phyloP scores from a whole-genome alignment of 129 eudicot species.

The Oenanthe sinensis region DNA sequence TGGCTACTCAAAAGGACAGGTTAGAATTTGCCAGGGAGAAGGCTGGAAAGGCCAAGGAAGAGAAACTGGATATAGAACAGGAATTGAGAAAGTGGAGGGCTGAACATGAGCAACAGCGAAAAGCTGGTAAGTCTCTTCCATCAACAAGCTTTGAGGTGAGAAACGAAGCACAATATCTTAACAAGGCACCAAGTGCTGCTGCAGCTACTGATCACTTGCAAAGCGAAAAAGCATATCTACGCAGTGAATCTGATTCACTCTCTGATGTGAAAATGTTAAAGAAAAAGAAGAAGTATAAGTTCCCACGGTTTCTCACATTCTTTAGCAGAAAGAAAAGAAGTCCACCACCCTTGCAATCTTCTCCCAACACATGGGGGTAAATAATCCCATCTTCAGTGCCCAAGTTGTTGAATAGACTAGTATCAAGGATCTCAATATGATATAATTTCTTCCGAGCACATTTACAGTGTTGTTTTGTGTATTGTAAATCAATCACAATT shows the following conservation, averaged over 20 bases:
- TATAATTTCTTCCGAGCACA: neutral
- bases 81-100: conserved; percentile 88
- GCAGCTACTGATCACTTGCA: conserved; percentile 17
- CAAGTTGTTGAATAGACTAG: conserved; percentile 1
- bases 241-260: conserved; percentile 46
- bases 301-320: conserved; percentile 62
- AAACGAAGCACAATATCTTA: conserved; percentile 21
- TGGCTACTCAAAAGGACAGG: conserved; percentile 40
- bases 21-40: conserved; percentile 48
- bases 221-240: conserved; percentile 21
- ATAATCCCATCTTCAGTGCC: neutral
- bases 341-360: conserved; percentile 19
- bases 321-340: conserved; percentile 47
- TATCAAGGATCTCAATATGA: neutral
- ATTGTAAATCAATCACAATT: neutral
- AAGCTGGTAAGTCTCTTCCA: conserved; percentile 27
- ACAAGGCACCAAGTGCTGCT: conserved; percentile 22
- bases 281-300: conserved; percentile 56
- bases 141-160: conserved; percentile 27
- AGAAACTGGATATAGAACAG: conserved; percentile 59
- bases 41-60: conserved; percentile 77
- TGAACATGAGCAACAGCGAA: conserved; percentile 64
- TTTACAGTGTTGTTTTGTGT: conserved; percentile 2
- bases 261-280: conserved; percentile 31
- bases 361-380: too few species aligned